Evolutionary conservation across 2,329 filamentous ascomycete species (phyloP).

Genomic region (Drechslerella stenobrocha): DNA sequence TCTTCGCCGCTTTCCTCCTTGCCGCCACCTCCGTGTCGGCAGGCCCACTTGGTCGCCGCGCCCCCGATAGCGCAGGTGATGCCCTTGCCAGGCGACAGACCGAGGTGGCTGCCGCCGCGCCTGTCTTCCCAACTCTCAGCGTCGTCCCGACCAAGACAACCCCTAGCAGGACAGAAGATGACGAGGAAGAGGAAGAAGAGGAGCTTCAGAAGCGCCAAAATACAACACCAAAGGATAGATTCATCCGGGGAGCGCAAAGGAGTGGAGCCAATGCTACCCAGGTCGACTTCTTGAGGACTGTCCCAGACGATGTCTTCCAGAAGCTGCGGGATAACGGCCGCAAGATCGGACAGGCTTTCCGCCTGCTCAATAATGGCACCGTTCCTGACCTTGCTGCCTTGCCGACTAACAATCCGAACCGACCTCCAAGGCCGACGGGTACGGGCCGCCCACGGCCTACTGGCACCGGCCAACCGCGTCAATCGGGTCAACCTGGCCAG

Average conservation of each 20-base stretch:
- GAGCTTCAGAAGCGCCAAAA: neutral
- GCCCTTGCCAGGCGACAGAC: neutral
- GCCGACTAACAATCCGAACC: constrained; percentile 5
- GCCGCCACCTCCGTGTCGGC: constrained; percentile 12
- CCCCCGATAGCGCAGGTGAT: neutral
- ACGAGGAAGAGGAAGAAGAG: neutral
- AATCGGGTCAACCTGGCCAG: neutral
- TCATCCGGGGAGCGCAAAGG: constrained; percentile 5
- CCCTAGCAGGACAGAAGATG: no score
- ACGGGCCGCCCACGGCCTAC: neutral
- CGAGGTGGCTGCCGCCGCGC: neutral
- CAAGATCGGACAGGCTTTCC: constrained; percentile 20
- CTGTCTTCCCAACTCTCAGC: neutral
- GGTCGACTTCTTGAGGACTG: constrained; percentile 12
- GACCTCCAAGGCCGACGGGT: neutral
- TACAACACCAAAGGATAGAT: constrained; percentile 8
- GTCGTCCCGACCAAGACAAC: neutral
- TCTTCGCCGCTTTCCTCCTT: constrained; percentile 13
- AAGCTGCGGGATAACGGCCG: constrained; percentile 12
- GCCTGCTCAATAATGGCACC: constrained; percentile 10
- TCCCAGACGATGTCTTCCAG: constrained; percentile 13
- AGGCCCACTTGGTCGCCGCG: neutral
- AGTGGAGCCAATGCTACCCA: neutral
- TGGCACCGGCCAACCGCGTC: no score
- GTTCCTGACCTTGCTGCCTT: constrained; percentile 11